Percentiles rank a stretch among this genome's conserved stretches.
Conservation (phyloP, 2,329 filamentous ascomycete species). For the Beauveria asiatica region DNA sequence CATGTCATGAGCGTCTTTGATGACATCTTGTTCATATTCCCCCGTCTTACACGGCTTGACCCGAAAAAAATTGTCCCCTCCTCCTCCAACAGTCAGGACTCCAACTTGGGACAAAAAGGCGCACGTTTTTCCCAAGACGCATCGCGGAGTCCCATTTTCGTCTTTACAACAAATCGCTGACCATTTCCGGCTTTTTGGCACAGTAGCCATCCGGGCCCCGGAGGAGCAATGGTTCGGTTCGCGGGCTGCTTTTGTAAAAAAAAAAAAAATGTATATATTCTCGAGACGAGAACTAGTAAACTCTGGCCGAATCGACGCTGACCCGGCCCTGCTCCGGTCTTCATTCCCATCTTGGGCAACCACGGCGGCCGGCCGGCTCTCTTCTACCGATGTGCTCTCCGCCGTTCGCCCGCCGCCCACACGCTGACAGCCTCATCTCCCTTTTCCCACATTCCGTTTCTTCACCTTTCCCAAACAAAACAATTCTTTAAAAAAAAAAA, state of each 20-base stretch:
- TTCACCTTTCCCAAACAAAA: too few relatives aligned
- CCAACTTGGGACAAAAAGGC: too few relatives aligned
- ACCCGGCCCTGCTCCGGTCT: neutral
- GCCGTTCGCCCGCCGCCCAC: neutral
- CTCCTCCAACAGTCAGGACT: too few relatives aligned
- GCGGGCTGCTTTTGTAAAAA: neutral
- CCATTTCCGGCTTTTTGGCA: too few relatives aligned
- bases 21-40: neutral
- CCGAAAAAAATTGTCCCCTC: neutral
- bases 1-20: neutral
- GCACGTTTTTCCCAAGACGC: neutral
- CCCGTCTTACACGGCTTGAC: slow-evolving; percentile 2
- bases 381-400: neutral
- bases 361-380: neutral
- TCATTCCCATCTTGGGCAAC: slow-evolving; percentile 5
- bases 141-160: neutral
- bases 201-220: too few relatives aligned
- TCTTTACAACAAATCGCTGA: too few relatives aligned
- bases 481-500: too few relatives aligned
- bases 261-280: neutral
- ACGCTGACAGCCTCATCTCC: slow-evolving; percentile 2
- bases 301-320: too few relatives aligned
- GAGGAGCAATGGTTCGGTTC: too few relatives aligned
- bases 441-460: neutral
- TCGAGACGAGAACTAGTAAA: too few relatives aligned